Conservation (phyloP, 2,329 filamentous ascomycete genomes). For the Aureobasidium melanogenum region DNA sequence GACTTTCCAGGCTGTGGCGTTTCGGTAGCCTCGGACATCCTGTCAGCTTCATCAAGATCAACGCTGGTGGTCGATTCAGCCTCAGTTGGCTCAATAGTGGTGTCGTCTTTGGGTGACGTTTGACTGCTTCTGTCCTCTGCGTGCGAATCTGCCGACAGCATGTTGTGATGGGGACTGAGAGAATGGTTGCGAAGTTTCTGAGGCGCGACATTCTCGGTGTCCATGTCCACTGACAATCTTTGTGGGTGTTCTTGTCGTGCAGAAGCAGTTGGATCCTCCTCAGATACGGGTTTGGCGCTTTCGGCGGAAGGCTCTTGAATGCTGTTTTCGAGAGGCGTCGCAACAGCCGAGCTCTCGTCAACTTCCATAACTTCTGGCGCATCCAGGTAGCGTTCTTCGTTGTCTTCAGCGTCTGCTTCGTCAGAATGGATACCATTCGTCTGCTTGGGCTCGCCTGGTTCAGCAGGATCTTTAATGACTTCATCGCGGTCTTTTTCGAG, state of each 20-base stretch:
- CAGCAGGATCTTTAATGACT: not conserved
- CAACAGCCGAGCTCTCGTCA: not conserved
- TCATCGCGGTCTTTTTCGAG: not conserved
- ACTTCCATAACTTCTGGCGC: not conserved
- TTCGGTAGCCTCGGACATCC: constrained; percentile 12
- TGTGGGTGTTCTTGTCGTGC: not conserved
- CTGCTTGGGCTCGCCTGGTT: not conserved
- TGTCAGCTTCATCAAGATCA: constrained; percentile 12
- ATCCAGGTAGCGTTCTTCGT: not conserved
- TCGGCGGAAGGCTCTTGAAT: not conserved
- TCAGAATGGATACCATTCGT: not conserved
- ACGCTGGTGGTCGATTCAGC: constrained; percentile 16
- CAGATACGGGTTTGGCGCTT: not conserved
- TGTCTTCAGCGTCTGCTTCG: not conserved
- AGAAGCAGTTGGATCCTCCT: not conserved
- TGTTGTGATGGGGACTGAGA: constrained; percentile 1
- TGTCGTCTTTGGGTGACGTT: constrained; percentile 14
- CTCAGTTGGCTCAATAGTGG: constrained; percentile 14
- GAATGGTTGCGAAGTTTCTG: not conserved
- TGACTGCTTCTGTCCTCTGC: constrained; percentile 15
- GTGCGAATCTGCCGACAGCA: constrained; percentile 12
- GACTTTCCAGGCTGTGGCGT: constrained; percentile 16
- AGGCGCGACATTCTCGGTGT: not conserved
- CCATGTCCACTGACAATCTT: not conserved
- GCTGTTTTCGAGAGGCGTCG: not conserved